Base-by-base conservation (phyloP, 495 filamentous ascomycete genomes). In the Staphylotrichum longicolle region DNA sequence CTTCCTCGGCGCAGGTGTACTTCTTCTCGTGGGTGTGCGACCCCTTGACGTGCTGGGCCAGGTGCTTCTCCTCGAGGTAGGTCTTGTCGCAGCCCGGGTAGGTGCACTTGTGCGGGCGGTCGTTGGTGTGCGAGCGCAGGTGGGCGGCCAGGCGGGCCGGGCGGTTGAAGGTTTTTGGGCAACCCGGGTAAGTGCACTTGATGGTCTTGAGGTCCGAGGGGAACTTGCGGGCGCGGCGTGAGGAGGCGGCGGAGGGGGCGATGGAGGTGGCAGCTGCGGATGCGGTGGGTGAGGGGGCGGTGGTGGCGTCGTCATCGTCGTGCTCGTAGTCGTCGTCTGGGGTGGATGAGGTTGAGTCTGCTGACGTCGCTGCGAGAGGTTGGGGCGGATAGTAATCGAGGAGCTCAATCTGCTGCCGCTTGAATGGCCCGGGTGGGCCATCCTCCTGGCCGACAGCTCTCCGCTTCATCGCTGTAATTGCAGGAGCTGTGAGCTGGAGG, bases 121-220 rank as follows among this genome's bases (percentile, higher is more conserved):
- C 89, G 63, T 90, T 88, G 46, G 84, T 91, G 70, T 96, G 92
- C 3, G 87, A 88, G 47, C 89, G 79, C 3, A 91, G 67, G 68
- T 96, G 92, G 48, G 88, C 83, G n/a, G 85, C 78, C 3, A 96
- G 82, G 40, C 89, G 83, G n/a, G 83, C 85, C 3, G 89, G 91
- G 1, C 92, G 86, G 72, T 94, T 93, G 83, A 92, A 96, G n/a
- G 86, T 83, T 74, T 91, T 93, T 32, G 73, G 70, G 69, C 92
- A 96, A 42, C 81, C 84, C 15, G 85, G 80, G 64, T 83, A 83
- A 4, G 84, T 81, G 74, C 92, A 96, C 45, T 71, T 74, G 66
- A 88, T 85, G 27, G 82, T 90, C 75, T 93, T 94, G 53, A 84
- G 77, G 59, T 90, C 84, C 4, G 86, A 90, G 39, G 88, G 88